Evolutionary conservation across 805 yeast genomes (phyloP).

Genomic region (Priceomyces medius): DNA sequence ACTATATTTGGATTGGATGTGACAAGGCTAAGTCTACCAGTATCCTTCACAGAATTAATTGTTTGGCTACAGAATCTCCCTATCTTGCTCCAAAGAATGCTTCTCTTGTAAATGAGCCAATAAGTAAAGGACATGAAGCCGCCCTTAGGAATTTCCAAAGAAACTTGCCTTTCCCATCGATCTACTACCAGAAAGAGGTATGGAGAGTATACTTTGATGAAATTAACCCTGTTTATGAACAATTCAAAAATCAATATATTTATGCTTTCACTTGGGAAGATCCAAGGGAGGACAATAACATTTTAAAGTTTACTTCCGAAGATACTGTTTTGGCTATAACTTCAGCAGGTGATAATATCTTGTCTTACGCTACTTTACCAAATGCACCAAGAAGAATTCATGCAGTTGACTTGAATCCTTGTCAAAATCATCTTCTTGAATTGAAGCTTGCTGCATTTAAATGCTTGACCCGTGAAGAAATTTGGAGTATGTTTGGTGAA

Average conservation of each 20-base stretch:
- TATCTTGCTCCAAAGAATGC: conserved; percentile 58
- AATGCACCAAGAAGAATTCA: conserved; percentile 75
- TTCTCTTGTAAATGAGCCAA: conserved; percentile 17
- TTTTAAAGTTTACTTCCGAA: conserved; percentile 55
- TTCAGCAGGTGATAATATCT: conserved; percentile 81
- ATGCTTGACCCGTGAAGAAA: conserved; percentile 52
- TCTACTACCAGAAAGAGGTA: conserved; percentile 72
- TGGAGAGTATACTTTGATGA: conserved; percentile 84
- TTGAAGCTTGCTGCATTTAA: conserved; percentile 72
- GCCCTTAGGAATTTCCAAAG: conserved; percentile 60
- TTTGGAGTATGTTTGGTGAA: conserved; percentile 76
- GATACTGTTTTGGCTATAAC: conserved; percentile 83
- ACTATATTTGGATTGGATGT: conserved; percentile 78
- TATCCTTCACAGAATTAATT: conserved; percentile 64
- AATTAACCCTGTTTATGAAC: conserved; percentile 61
- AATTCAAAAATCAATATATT: conserved; percentile 75
- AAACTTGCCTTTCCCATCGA: conserved; percentile 74
- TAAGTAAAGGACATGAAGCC: conserved; percentile 75
- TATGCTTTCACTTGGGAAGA: conserved; percentile 93
- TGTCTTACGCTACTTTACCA: conserved; percentile 70
- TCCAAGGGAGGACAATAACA: conserved; percentile 74
- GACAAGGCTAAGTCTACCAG: conserved; percentile 36
- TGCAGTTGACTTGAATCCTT: conserved; percentile 82
- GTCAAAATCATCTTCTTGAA: conserved; percentile 78
- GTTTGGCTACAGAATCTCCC: conserved; percentile 79